Percentiles rank a stretch among this genome's conserved stretches.
Evolutionary conservation across 352 stramenopile species (phyloP).

Genomic region (Globisporangium parvum): DNA sequence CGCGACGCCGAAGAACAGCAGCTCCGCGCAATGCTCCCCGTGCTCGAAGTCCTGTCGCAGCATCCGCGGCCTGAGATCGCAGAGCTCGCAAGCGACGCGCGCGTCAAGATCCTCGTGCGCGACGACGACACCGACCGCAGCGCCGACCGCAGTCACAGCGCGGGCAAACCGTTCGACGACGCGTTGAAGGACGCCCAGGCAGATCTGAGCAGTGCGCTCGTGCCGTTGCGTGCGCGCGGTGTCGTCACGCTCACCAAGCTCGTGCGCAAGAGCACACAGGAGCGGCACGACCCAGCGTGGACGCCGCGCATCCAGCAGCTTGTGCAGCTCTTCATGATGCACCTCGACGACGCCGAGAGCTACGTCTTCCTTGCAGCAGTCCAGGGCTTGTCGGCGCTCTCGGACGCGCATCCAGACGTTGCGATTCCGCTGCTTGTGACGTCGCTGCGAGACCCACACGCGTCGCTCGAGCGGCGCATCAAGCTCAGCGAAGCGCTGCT

Average conservation of each 20-base stretch:
- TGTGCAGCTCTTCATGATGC: slow-evolving; percentile 47
- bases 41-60: slow-evolving; percentile 51
- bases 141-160: not conserved
- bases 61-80: slow-evolving; percentile 56
- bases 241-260: slow-evolving; percentile 73
- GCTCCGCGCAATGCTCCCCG: slow-evolving; percentile 51
- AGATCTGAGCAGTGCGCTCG: slow-evolving; percentile 56
- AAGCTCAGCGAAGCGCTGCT: slow-evolving; percentile 82
- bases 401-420: slow-evolving; percentile 51
- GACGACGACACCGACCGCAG: slow-evolving; percentile 7
- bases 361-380: slow-evolving; percentile 84
- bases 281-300: slow-evolving; percentile 39
- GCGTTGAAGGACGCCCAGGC: slow-evolving; percentile 41
- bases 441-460: slow-evolving; percentile 30
- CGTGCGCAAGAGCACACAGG: slow-evolving; percentile 45
- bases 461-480: slow-evolving; percentile 65
- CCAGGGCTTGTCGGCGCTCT: slow-evolving; percentile 57
- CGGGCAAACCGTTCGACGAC: slow-evolving; percentile 38
- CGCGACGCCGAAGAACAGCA: slow-evolving; percentile 48
- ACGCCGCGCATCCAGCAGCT: slow-evolving; percentile 42
- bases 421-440: slow-evolving; percentile 64
- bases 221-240: slow-evolving; percentile 67
- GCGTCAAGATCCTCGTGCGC: slow-evolving; percentile 60
- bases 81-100: slow-evolving; percentile 59
- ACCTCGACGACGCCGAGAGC: slow-evolving; percentile 68